Base-by-base conservation (phyloP, 2,329 filamentous ascomycete genomes). In the Diaporthe helianthi region DNA sequence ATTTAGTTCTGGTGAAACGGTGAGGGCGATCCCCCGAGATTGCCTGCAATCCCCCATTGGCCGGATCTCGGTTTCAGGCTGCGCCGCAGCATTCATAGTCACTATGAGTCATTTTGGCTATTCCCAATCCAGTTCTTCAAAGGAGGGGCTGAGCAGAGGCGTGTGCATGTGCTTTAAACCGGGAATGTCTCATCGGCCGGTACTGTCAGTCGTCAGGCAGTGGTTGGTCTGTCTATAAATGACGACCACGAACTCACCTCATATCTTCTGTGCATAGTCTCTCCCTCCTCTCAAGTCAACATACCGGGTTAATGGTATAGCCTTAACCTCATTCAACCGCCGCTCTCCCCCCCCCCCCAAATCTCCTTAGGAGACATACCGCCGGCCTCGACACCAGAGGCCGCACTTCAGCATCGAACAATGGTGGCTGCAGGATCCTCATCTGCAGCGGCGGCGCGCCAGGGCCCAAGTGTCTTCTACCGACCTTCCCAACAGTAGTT, bases 341-440 rank as follows among this genome's bases (percentile, higher is more conserved):
- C n/a, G n/a, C n/a, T n/a, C n/a, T n/a, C n/a, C n/a, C n/a, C 38
- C 46, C 36, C 49, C 26, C 41, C 38, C 46, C 29, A 8, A 13
- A 38, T 58, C 65, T 67, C 52, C 47, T 44, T 7, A 41, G 65
- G 69, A 65, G 52, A 68, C 49, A 38, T 19, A 15, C 60, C 46
- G 53, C 70, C 73, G 76, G 76, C 76, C 76, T 78, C 76, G 69
- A 53, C 58, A 51, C 58, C 54, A 71, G 76, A 75, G 76, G 75
- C 76, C 75, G 72, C 29, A 72, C 15, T 17, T 41, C 71, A 76
- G 69, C 68, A 71, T 77, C 75, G 75, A 76, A 76, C 73, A 75
- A 78, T 77, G 76, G 75, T 19, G 66, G 72, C 72, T 55, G 70
- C 74, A 72, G 69, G 69, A 69, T 64, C 66, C 47, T 65, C 75